A percentile compares a stretch with the other conserved stretches of the same genome.
phyloP scores from a whole-genome alignment of 345 rosid genomes.

The Noccaea bulbosa region DNA sequence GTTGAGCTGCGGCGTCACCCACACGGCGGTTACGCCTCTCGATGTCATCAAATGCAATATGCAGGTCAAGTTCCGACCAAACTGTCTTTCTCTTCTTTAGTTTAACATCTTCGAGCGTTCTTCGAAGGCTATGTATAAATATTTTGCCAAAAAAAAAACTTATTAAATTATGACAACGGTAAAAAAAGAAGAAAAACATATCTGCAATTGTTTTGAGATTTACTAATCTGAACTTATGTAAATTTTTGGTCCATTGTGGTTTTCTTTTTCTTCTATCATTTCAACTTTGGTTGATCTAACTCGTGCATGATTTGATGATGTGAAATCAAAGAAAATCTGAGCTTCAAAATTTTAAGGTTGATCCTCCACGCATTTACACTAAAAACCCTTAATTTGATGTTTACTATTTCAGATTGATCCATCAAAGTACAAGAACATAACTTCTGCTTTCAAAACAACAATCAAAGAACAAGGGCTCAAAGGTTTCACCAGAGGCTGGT shows the following conservation, averaged over 20 bases:
- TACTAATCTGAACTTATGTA: not conserved
- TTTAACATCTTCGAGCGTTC: not conserved
- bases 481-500: conserved; percentile 93
- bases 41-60: conserved; percentile 98
- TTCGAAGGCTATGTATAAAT: not conserved
- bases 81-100: not conserved
- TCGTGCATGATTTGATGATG: too few species aligned
- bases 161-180: too few species aligned
- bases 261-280: too few species aligned
- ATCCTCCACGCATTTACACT: not conserved
- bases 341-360: not conserved
- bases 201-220: not conserved
- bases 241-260: not conserved
- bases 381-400: not conserved
- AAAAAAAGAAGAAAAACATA: not conserved
- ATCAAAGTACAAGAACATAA: conserved; percentile 74
- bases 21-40: conserved; percentile 86
- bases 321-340: conserved; percentile 12
- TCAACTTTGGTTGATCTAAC: too few species aligned
- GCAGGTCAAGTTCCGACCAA: conserved; percentile 61
- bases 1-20: conserved; percentile 82
- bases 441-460: conserved; percentile 77
- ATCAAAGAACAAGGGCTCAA: conserved; percentile 82
- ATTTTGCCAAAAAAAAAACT: too few species aligned
- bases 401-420: conserved; percentile 73